Conservation (phyloP, 2,329 filamentous ascomycete species). For the Teratosphaeria viscida region DNA sequence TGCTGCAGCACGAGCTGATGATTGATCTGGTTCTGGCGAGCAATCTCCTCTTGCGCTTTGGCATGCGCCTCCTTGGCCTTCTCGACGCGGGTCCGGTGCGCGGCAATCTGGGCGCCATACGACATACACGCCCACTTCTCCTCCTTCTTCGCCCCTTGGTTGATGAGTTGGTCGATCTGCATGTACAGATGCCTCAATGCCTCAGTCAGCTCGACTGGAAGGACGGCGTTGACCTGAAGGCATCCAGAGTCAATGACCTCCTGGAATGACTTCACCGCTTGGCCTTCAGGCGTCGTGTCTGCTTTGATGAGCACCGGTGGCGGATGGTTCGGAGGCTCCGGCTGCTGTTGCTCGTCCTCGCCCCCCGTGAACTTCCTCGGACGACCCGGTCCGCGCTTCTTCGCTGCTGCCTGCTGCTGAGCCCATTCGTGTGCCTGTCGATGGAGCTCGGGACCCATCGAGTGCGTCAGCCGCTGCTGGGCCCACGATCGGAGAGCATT, state of each 20-base stretch:
- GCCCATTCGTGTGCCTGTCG: constrained; percentile 8
- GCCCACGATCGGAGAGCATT: constrained; percentile 25
- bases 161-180: constrained; percentile 26
- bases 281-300: constrained; percentile 19
- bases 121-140: constrained; percentile 21
- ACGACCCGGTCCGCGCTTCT: constrained; percentile 16
- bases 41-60: constrained; percentile 12
- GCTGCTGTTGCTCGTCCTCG: not conserved
- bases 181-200: constrained; percentile 22
- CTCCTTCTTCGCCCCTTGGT: constrained; percentile 14
- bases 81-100: constrained; percentile 15
- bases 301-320: constrained; percentile 16
- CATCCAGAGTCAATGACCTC: constrained; percentile 21
- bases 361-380: constrained; percentile 15
- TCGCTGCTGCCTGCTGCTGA: constrained; percentile 2
- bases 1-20: constrained; percentile 14
- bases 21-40: constrained; percentile 11
- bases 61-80: constrained; percentile 14
- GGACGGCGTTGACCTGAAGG: constrained; percentile 18
- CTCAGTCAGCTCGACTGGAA: constrained; percentile 14
- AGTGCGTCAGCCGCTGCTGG: constrained; percentile 16
- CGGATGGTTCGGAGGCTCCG: constrained; percentile 2
- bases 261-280: constrained; percentile 21
- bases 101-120: constrained; percentile 22
- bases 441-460: constrained; percentile 12